Evolutionary conservation across 768 basidiomycete genomes (phyloP).

Genomic region (Serpula lacrymans): DNA sequence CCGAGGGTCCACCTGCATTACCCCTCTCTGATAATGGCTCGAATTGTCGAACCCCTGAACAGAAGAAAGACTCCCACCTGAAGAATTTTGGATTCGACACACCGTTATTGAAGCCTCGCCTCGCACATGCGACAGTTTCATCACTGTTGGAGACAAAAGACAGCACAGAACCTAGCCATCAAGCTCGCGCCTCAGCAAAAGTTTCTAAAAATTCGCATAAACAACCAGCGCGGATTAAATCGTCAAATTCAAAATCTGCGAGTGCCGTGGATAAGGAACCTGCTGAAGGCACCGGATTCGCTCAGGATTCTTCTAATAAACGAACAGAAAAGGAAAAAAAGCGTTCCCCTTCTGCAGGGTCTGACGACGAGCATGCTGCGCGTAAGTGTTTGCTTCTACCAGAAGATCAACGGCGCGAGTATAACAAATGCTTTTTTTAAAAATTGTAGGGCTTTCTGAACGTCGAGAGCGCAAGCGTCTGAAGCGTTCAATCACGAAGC

Average conservation of each 20-base stretch:
- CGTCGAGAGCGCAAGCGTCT: constrained; percentile 61
- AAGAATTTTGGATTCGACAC: constrained; percentile 45
- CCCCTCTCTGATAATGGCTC: constrained; percentile 6
- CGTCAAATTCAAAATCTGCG: constrained; percentile 20
- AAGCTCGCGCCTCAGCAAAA: not conserved
- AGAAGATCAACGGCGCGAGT: not conserved
- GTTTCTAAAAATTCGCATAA: constrained; percentile 5
- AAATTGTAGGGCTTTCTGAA: constrained; percentile 52
- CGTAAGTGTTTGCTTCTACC: constrained; percentile 24
- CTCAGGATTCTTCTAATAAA: not conserved
- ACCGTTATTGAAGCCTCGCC: constrained; percentile 53
- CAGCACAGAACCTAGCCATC: not conserved
- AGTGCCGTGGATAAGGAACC: constrained; percentile 12
- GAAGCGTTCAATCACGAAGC: constrained; percentile 52
- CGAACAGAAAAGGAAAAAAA: constrained; percentile 13
- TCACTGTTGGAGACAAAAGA: not conserved
- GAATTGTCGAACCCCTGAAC: constrained; percentile 9
- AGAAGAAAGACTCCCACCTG: not conserved
- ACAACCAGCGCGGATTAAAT: constrained; percentile 9
- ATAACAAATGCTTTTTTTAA: not conserved
- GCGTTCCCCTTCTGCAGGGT: constrained; percentile 10
- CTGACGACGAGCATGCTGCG: constrained; percentile 33
- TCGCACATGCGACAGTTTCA: constrained; percentile 12
- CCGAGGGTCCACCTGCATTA: constrained; percentile 30
- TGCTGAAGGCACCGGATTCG: not conserved